These are phyloP conservation scores for Syzygium oleosum DNA, from an alignment of 345 rosid genomes.

Conservation along the genomic window DNA sequence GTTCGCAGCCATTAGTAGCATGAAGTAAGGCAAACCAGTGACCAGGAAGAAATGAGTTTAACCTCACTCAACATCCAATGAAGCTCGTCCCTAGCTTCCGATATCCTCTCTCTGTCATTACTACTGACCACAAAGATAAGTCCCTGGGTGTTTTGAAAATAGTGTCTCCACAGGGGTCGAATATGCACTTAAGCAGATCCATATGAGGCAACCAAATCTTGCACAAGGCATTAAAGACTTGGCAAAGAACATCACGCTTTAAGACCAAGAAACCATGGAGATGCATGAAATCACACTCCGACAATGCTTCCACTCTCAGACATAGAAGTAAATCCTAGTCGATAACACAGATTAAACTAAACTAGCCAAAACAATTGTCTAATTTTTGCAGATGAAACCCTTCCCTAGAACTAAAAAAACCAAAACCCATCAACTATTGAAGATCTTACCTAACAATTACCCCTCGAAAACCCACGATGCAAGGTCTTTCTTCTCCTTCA, in stretches of 20 bases:
- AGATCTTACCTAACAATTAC: neutral
- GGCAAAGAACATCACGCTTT: neutral
- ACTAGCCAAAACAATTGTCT: neutral
- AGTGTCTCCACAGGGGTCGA: no score
- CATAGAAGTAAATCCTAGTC: neutral
- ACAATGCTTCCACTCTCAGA: neutral
- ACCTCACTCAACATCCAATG: no score
- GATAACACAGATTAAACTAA: neutral
- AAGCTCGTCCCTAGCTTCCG: no score
- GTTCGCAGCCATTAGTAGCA: no score
- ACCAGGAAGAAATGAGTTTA: no score
- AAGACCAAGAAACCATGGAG: neutral
- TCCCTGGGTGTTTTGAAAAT: no score
- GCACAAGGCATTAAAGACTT: no score
- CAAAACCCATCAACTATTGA: neutral
- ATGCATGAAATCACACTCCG: neutral
- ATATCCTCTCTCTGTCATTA: no score
- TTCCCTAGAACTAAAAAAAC: neutral
- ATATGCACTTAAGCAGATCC: no score
- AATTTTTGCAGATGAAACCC: neutral
- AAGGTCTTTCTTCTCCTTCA: conserved; percentile 84
- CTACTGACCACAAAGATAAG: no score
- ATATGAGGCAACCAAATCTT: no score
- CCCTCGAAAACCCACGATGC: conserved; percentile 20
- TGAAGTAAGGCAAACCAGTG: no score